Base-by-base conservation (phyloP, 164 flowering plant species). In the Annona cherimola region DNA sequence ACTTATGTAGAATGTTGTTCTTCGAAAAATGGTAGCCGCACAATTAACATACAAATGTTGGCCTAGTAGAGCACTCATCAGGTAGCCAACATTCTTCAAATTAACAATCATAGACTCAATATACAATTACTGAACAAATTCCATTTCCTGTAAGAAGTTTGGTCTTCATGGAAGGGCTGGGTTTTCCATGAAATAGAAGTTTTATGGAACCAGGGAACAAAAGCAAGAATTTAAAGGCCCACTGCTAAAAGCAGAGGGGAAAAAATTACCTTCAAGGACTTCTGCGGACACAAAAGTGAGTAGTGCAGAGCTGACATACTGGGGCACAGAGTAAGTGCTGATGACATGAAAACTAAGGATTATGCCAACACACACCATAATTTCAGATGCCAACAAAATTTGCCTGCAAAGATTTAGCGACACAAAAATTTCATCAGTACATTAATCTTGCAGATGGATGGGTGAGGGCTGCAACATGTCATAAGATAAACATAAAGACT, bases 231-330 rank as follows among this genome's bases (percentile, higher is more conserved):
- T 40, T 1, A 40, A 40, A 63, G 66, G 14, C 12, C 41, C 39
- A 63, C 40, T 63, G 16, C 44, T 61, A 20, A 20, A 64, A 6
- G 67, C 11, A 61, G 26, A 6, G 12, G 67, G 41, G 43, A 40
- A 3, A 12, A 14, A 35, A 16, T 75, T 83, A 91, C 98, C 98
- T 89, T 94, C 98, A 72, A 94, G 93, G 68, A 92, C 97, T 86
- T 94, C 97, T 50, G 96, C 90, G 69, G 89, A 76, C 18, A 94
- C 96, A 50, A 94, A 94, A 39, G 89, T 88, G 75, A 94, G 73
- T 11, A 94, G 81, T 66, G 89, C 98, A 5, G 98, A 88, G 74
- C 79, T 41, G 67, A 94, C 87, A 67, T 94, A 94, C 66, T 94
- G 98, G 46, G 91, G 88, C 26, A 85, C 86, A 3, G 98, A 79